These are phyloP conservation scores for Pseudovirgaria hyperparasitica DNA, from an alignment of 2,329 filamentous ascomycete genomes.

Conservation along the genomic window DNA sequence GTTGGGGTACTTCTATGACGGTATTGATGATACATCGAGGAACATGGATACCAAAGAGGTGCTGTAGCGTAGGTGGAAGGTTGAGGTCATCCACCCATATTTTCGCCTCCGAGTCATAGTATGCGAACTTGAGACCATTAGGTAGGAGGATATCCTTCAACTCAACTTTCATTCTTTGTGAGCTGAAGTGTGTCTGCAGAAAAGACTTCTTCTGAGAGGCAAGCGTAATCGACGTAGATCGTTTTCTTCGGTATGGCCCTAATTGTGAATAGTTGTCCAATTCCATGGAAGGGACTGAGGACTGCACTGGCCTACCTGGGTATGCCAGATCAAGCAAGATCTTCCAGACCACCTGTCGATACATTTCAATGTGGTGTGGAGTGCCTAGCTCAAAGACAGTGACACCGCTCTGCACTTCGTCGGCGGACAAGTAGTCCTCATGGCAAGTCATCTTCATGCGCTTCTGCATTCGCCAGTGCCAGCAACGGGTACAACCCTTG, in stretches of 20 bases:
- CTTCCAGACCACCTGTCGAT: slow-evolving; percentile 36
- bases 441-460: slow-evolving; percentile 29
- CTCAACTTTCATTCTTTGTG: slow-evolving; percentile 13
- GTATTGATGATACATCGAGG: slow-evolving; percentile 8
- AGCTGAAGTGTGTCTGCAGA: slow-evolving; percentile 31
- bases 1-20: slow-evolving; percentile 17
- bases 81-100: slow-evolving; percentile 14
- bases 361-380: slow-evolving; percentile 29
- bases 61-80: slow-evolving; percentile 15
- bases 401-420: slow-evolving; percentile 16
- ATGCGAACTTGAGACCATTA: slow-evolving; percentile 14
- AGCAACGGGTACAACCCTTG: slow-evolving; percentile 29
- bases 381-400: slow-evolving; percentile 36
- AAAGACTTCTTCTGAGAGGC: slow-evolving; percentile 31
- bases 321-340: slow-evolving; percentile 25
- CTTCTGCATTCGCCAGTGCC: slow-evolving; percentile 15
- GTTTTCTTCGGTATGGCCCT: slow-evolving; percentile 11
- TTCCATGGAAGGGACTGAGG: slow-evolving; percentile 2
- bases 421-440: slow-evolving; percentile 33
- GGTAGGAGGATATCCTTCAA: slow-evolving; percentile 13
- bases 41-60: slow-evolving; percentile 12
- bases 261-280: slow-evolving; percentile 11
- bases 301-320: slow-evolving; percentile 4
- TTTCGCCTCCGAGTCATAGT: slow-evolving; percentile 14
- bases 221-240: slow-evolving; percentile 24